Conservation (phyloP, 2,329 filamentous ascomycete genomes). For the Colletotrichum trifolii region DNA sequence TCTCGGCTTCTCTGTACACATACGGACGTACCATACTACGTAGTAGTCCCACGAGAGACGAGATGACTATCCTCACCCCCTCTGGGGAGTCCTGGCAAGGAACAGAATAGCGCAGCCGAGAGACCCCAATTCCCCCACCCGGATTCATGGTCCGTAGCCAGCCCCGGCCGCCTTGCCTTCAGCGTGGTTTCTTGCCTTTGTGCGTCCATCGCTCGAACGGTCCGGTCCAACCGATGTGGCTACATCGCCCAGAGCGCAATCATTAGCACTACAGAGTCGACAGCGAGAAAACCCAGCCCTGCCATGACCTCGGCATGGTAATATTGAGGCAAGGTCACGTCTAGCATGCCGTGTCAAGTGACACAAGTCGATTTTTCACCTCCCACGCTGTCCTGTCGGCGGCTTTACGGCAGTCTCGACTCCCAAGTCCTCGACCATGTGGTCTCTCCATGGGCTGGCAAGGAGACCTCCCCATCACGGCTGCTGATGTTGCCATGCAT, state of each 20-base stretch:
- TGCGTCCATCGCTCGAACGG: constrained; percentile 50
- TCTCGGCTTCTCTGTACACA: too few species aligned
- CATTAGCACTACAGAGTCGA: constrained; percentile 41
- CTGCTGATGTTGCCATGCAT: constrained; percentile 14
- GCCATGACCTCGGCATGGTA: constrained; percentile 1
- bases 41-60: neutral
- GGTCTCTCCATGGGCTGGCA: constrained; percentile 1
- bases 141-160: constrained; percentile 35
- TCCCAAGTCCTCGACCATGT: constrained; percentile 38
- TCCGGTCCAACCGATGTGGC: constrained; percentile 55
- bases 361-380: constrained; percentile 41
- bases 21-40: too few species aligned
- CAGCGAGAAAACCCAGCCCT: constrained; percentile 7
- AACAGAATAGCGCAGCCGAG: constrained; percentile 29
- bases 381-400: constrained; percentile 39
- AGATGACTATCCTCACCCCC: constrained; percentile 26
- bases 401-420: constrained; percentile 41
- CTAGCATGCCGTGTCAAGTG: constrained; percentile 42
- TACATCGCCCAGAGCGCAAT: constrained; percentile 45
- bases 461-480: constrained; percentile 26
- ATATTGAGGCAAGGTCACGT: neutral
- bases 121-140: constrained; percentile 39
- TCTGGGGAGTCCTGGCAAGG: neutral
- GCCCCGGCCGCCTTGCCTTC: constrained; percentile 28
- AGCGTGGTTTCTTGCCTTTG: constrained; percentile 10